Evolutionary conservation across 1,284 basidiomycete species (phyloP).

Genomic region (Moesziomyces antarcticus): DNA sequence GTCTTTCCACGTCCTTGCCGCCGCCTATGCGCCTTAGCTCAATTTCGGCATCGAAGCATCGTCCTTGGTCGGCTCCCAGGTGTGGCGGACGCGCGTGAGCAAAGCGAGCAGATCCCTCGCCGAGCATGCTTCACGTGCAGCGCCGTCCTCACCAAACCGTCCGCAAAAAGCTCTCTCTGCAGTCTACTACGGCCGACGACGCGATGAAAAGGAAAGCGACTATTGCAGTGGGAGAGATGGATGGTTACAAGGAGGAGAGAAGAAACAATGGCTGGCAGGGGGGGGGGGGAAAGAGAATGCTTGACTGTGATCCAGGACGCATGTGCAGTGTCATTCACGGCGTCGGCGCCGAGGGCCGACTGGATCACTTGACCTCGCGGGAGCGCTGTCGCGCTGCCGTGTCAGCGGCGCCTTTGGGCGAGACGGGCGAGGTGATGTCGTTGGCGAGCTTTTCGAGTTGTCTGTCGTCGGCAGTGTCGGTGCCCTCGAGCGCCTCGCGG

Average conservation of each 20-base stretch:
- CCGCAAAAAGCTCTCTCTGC: too few relatives aligned
- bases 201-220: neutral
- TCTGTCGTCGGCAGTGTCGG: slow-evolving; percentile 55
- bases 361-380: slow-evolving; percentile 16
- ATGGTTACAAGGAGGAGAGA: slow-evolving; percentile 5
- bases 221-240: slow-evolving; percentile 11
- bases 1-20: too few relatives aligned
- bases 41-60: too few relatives aligned
- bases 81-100: too few relatives aligned
- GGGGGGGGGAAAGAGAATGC: neutral
- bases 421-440: slow-evolving; percentile 52
- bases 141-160: too few relatives aligned
- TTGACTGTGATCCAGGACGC: neutral
- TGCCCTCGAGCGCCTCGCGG: slow-evolving; percentile 71
- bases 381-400: slow-evolving; percentile 21
- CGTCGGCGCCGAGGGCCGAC: neutral
- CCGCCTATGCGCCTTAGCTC: too few relatives aligned
- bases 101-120: too few relatives aligned
- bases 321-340: too few relatives aligned
- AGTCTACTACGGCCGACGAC: too few relatives aligned
- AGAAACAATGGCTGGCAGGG: slow-evolving; percentile 1
- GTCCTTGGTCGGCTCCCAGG: too few relatives aligned
- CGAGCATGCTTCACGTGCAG: too few relatives aligned
- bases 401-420: slow-evolving; percentile 27
- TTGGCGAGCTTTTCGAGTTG: slow-evolving; percentile 58